Conservation (phyloP, 352 stramenopile species). For the Globisporangium orthogonon region DNA sequence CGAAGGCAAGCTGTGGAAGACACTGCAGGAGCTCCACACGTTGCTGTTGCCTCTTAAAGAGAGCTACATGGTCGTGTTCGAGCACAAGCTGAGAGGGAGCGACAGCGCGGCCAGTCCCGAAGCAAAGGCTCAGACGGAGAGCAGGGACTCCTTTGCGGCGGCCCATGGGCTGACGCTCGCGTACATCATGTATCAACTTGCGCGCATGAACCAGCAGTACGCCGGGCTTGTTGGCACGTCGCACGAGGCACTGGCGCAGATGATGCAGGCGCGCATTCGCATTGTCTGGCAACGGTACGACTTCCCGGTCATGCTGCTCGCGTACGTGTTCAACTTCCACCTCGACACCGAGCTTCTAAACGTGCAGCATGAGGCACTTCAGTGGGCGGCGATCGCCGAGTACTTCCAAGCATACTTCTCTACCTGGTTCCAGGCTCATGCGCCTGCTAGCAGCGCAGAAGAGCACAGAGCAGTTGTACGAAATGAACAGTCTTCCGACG, state of each 20-base stretch:
- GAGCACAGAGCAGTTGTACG: not conserved
- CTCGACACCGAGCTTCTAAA: slow-evolving; percentile 52
- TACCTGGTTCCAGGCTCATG: slow-evolving; percentile 40
- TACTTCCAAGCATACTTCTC: slow-evolving; percentile 71
- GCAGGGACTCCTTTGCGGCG: slow-evolving; percentile 18
- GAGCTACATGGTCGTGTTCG: slow-evolving; percentile 50
- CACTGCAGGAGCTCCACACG: slow-evolving; percentile 25
- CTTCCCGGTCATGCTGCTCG: slow-evolving; percentile 60
- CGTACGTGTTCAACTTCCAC: slow-evolving; percentile 79
- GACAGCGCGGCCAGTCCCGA: slow-evolving; percentile 4
- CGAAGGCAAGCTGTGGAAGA: slow-evolving; percentile 40
- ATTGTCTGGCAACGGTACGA: slow-evolving; percentile 70
- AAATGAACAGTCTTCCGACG: not conserved
- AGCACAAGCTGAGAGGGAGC: slow-evolving; percentile 15
- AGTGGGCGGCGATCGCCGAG: slow-evolving; percentile 47
- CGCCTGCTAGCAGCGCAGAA: not conserved
- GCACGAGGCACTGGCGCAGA: slow-evolving; percentile 25
- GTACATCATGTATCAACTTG: slow-evolving; percentile 76
- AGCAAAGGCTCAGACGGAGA: slow-evolving; percentile 8
- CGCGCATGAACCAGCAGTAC: slow-evolving; percentile 70
- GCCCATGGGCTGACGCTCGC: slow-evolving; percentile 51
- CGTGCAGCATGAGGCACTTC: slow-evolving; percentile 32
- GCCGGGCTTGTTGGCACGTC: slow-evolving; percentile 20
- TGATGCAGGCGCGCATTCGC: slow-evolving; percentile 45
- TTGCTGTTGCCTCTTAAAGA: slow-evolving; percentile 56